phyloP scores from a whole-genome alignment of 495 filamentous ascomycete genomes.

The Hyaloscypha bicolor region DNA sequence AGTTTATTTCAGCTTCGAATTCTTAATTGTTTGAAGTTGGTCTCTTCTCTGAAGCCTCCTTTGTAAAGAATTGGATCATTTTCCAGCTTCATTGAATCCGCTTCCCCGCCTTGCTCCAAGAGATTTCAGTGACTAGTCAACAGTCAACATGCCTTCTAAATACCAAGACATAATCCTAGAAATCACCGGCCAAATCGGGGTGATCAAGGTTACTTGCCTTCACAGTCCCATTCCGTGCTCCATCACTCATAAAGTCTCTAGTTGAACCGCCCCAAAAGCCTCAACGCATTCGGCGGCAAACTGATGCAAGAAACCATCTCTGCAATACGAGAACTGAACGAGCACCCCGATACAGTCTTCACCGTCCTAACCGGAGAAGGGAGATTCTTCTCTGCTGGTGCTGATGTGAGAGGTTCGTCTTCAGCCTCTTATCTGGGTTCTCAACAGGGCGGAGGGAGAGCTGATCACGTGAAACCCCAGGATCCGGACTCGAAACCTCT shows the following conservation, averaged over 20 bases:
- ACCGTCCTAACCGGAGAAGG: slow-evolving; percentile 35
- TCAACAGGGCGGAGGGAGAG: not conserved
- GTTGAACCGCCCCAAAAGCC: slow-evolving; percentile 32
- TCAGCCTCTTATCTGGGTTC: no score
- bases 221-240: not conserved
- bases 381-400: slow-evolving; percentile 34
- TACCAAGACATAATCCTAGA: slow-evolving; percentile 29
- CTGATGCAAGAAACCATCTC: slow-evolving; percentile 29
- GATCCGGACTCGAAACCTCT: slow-evolving; percentile 14
- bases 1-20: no score
- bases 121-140: not conserved
- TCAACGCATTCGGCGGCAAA: slow-evolving; percentile 33
- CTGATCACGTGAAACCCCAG: slow-evolving; percentile 9
- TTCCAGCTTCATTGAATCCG: not conserved
- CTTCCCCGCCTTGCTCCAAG: not conserved
- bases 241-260: slow-evolving; percentile 12
- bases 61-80: not conserved
- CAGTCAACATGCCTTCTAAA: slow-evolving; percentile 7
- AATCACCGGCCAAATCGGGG: slow-evolving; percentile 28
- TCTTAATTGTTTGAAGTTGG: not conserved
- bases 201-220: slow-evolving; percentile 26
- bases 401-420: slow-evolving; percentile 31
- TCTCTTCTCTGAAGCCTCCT: not conserved
- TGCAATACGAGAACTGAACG: slow-evolving; percentile 29
- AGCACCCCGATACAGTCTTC: slow-evolving; percentile 31